Base-by-base conservation (phyloP, 148 eudicot species). In the Spergularia marina region DNA sequence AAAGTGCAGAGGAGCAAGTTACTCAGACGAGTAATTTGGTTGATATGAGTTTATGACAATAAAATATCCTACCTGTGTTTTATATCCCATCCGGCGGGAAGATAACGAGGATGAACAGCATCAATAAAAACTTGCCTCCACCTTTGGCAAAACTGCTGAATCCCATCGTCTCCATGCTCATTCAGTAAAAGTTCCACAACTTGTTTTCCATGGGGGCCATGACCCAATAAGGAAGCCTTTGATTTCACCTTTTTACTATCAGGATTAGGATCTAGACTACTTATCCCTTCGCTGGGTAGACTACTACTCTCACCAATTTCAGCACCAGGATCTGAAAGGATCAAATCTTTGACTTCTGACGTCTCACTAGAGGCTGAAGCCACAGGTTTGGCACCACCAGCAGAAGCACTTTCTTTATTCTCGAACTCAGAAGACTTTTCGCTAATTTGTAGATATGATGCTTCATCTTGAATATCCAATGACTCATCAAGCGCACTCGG, bases 61-160 rank as follows among this genome's bases (percentile, higher is more conserved):
- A 41, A 41, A 76, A 58, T 23, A 59, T 4, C 53, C 21, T 87
- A 92, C 99, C 99, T 92, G 88, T 96, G 99, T 81, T 67, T 89
- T 74, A 96, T 85, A 83, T 92, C 97, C 99, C 99, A 96, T 47
- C 99, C 99, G 70, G 81, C 89, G 76, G 99, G 99, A 78, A 96
- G 88, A 84, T 87, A 83, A 59, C 87, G 90, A 59, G 99, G 99
- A 81, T 87, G 83, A 65, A 92, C 73, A 64, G 98, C 86, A 82
- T 89, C 97, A 73, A 92, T 94, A 84, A 96, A 92, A 51, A 91
- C 93, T 77, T 89, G 93, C 73, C 99, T 88, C 97, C 97, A 96
- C 75, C 91, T 91, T 82, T 92, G 98, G 77, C 99, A 96, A 88
- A 96, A 92, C 21, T 88, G 81, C 60, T 84, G 85, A 82, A 96